A percentile compares a stretch with the other conserved stretches of the same genome.
Conservation (phyloP, 2,329 filamentous ascomycete species). For the Scytalidium lignicola region DNA sequence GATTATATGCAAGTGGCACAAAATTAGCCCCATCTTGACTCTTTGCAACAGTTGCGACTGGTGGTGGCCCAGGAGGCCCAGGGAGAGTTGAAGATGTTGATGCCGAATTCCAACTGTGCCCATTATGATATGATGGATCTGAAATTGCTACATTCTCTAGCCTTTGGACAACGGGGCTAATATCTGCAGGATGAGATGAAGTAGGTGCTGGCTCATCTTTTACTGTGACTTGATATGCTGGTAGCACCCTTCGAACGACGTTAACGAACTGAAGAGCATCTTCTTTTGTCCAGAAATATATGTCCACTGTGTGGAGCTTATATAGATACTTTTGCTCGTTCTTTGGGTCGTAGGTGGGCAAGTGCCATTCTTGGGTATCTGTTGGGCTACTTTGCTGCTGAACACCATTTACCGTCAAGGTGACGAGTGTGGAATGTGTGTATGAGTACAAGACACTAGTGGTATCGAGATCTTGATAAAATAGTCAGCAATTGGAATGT, state of each 20-base stretch:
- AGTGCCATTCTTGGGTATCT: constrained; percentile 62
- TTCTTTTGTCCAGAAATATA: constrained; percentile 74
- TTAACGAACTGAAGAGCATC: constrained; percentile 69
- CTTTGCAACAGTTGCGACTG: constrained; percentile 29
- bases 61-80: constrained; percentile 20
- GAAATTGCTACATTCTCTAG: constrained; percentile 68
- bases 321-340: constrained; percentile 79
- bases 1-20: constrained; percentile 69
- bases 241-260: constrained; percentile 60
- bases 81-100: constrained; percentile 11
- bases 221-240: constrained; percentile 55
- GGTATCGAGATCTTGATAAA: constrained; percentile 55
- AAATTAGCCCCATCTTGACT: constrained; percentile 40
- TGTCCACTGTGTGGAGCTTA: constrained; percentile 67
- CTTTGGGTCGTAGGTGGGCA: constrained; percentile 65
- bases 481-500: constrained; percentile 7
- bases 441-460: constrained; percentile 65
- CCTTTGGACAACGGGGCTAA: constrained; percentile 68
- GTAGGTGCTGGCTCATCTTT: constrained; percentile 56
- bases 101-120: constrained; percentile 21
- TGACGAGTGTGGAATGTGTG: constrained; percentile 68
- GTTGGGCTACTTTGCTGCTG: constrained; percentile 20
- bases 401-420: constrained; percentile 54
- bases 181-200: constrained; percentile 38
- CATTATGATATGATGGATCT: constrained; percentile 42